Evolutionary conservation across 192 early-diverging fungal species (phyloP), one percentile per base, ranked within the genome.

Genomic region (Coemansia sp.): DNA sequence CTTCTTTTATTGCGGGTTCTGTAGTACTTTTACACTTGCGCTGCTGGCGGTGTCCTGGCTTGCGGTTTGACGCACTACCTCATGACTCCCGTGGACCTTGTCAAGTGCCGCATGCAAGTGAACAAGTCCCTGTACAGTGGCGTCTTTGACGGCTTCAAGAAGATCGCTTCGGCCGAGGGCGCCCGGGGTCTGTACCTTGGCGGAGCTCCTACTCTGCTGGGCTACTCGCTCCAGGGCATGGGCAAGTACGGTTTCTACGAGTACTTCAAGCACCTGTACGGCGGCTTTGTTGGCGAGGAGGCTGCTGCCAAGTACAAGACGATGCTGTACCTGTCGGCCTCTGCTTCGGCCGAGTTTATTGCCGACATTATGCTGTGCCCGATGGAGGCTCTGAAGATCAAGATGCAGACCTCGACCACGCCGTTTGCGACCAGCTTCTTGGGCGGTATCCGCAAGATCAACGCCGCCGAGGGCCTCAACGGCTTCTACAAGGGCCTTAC

Each of bases 161-260:
- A 79, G 83, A 76, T 85, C 57, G 63, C 65, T 8, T 66, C 78
- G 48, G 85, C 87, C 26, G 87, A 93, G 73, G 94, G 94, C 34
- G 60, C 88, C 67, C 65, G 79, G 53, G 93, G 88, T 23, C 61
- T 95, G 52, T 91, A 85, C 61, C 92, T 90, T 37, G 94, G 94
- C 47, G 83, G 88, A 26, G 85, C 79, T 9, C 93, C 94, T 25
- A 95, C 93, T 14, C 75, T 92, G 33, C 62, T 92, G 38, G 94
- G 94, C 18, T 95, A 95, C 83, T 93, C 90, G 45, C 64, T 88
- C 55, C 93, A 94, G 80, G 93, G 93, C 68, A 81, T 86, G 68
- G 86, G 89, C 84, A 95, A 95, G 83, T 95, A 92, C 79, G 94
- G 94, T 25, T 87, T 93, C 56, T 94, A 94, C 82, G 94, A 95